Conservation (phyloP, 2,329 filamentous ascomycete species). For the Xylaria sp. region DNA sequence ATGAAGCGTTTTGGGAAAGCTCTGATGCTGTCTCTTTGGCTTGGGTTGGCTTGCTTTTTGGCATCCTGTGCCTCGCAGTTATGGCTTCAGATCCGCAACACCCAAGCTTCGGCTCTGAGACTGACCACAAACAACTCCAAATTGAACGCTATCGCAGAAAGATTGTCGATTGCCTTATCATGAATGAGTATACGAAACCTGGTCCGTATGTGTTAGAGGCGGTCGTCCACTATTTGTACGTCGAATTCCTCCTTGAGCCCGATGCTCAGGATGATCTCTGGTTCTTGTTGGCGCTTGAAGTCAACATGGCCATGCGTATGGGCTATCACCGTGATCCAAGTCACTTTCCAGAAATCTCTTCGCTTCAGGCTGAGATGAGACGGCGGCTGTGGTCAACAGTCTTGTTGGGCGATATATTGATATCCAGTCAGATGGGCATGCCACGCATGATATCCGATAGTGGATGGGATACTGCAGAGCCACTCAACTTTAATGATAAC, state of each 20-base stretch:
- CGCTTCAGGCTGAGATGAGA: background rate
- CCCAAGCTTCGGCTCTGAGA: background rate
- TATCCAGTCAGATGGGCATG: background rate
- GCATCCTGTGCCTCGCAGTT: background rate
- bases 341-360: background rate
- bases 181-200: background rate
- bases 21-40: background rate
- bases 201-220: background rate
- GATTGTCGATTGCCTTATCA: background rate
- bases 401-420: background rate
- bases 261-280: background rate
- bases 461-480: background rate
- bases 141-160: background rate
- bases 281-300: background rate
- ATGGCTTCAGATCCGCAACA: background rate
- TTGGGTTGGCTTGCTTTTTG: conserved; percentile 1
- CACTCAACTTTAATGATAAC: background rate
- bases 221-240: background rate
- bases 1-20: background rate
- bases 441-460: background rate
- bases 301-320: background rate
- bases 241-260: background rate
- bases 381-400: background rate
- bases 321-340: background rate
- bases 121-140: background rate